Base-by-base conservation (phyloP, 192 early-diverging fungal genomes). In the Diversispora eburnea region DNA sequence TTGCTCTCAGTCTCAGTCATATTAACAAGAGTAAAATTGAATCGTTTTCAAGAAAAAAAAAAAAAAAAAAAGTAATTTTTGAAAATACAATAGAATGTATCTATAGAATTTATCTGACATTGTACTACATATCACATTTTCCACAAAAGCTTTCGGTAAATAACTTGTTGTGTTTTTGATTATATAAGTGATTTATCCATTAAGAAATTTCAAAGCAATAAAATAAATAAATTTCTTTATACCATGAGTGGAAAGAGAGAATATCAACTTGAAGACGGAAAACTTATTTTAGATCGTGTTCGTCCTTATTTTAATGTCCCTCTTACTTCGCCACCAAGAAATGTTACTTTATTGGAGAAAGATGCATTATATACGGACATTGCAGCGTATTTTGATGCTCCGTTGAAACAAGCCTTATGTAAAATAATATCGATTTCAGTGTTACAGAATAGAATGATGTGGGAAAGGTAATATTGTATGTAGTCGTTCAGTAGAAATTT, bases 241-340 rank as follows among this genome's bases (percentile, higher is more conserved):
- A 25, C 20, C 20, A 59, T 59, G 57, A 8, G 57, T 33, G 25
- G 57, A 9, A 67, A 67, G 45, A 46, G 47, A 67, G 65, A 67
- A 67, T 67, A 67, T 67, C 39, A 67, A 45, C 65, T 67, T 4
- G 65, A 67, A 49, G 65, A 67, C 47, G 65, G 65, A 19, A 49
- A 22, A 6, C 42, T 67, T 8, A 67, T 67, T 46, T 67, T 67
- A 15, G 65, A 67, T 12, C 48, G 65, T 47, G 45, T 67, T 3
- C 65, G 65, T n/a, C 10, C n/a, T 8, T 67, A 67, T 33, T 67
- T 52, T 13, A 39, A 19, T n/a, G 65, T 67, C n/a, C 22, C 65
- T 8, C 22, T 47, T 20, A 25, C 65, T 17, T 8, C 9, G 0
- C 19, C 47, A 22, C 65, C 65, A 8, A 52, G 19, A 67, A 67